Base-by-base conservation (phyloP, 306 rosid species). In the Vigna unguiculata region DNA sequence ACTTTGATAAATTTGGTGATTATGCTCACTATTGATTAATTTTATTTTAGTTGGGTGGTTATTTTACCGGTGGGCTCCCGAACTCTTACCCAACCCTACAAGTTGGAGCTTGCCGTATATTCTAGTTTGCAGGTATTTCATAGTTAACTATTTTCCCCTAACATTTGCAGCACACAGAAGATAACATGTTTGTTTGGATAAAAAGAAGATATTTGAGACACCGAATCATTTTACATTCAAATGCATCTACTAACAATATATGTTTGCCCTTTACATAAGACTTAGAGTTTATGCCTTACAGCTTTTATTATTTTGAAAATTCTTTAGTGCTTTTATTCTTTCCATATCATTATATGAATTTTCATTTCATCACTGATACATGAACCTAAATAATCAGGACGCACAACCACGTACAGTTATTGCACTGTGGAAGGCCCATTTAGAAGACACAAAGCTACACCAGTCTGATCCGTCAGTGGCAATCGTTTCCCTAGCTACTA, bases 81-180 rank as follows among this genome's bases (percentile, higher is more conserved):
- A 17, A 86, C 74, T 40, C 87, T 83, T 58, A 71, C 88, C 16
- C 78, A 47, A 83, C 99, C 99, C 81, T 90, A 51, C 88, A 96
- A 93, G 94, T 82, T 96, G 93, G 98, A 96, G 91, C 98, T 96
- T 85, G 99, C 93, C 17, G 77, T 91, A 14, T 96, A 96, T 85
- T 55, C 88, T 70, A 80, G 80, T 80, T 17, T 91, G 78, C 99
- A 96, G 99, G 99, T 93, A 91, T 69, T 59, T 32, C 17, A 30
- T 21, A 71, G 16, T 30, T 19, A 28, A 34, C 69, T 45, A 71
- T 68, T 76, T 77, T 75, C 54, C 28, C 53, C 21, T 25, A 46
- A 4, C 43, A 69, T 59, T 77, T 34, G 55, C 45, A 19, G 19
- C 6, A 59, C 66, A 51, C 53, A 51, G 20, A 62, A 43, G 53